Evolutionary conservation across 768 basidiomycete species (phyloP), one percentile per base, ranked within the genome.

Genomic region (Mycena polygramma): DNA sequence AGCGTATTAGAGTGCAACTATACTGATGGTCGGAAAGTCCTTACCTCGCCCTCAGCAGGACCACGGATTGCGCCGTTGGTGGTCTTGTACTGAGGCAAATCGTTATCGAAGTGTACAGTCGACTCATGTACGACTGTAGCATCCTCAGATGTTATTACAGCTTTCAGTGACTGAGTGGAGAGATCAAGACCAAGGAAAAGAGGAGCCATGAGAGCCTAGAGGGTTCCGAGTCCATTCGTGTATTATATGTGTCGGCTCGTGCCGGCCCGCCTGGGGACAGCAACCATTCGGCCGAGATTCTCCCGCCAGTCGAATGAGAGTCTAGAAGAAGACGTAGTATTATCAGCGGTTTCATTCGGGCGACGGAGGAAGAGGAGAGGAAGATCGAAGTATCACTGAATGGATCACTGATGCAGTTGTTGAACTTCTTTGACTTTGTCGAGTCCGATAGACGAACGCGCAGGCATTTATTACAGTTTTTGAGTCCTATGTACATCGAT

Each of bases 161-260:
- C 94, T 79, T 97, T 94, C 63, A 94, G 85, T 72, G 91, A 90
- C 77, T 97, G 95, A 0, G 95, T 96, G 2, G 93, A 95, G 46
- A 95, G 87, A 80, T 96, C 95, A 63, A 96, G 87, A 17, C 95
- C 95, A 26, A 96, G 90, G 77, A 94, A 95, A 45, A 83, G 76
- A 17, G 75, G 76, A 62, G 70, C 70, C 58, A 62, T 70, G 64
- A 46, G 58, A 46, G 22, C 30, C 30, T 30, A 30, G 57, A 35
- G 7, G 26, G 26, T 41, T 41, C 41, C 11, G 20, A 30, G 26
- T 41, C 41, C 24, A 57, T 49, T 52, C 30, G 30, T 30, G 30
- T 14, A 26, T 46, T 17, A 30, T 61, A 54, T 62, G 41, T 57
- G 41, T 41, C 41, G 41, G 41, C 9, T 15, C 41, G 55, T 35